Percentiles rank a stretch among this genome's conserved stretches.
Conservation (phyloP, 2,329 filamentous ascomycete species). For the Paraphaeosphaeria sporulosa region DNA sequence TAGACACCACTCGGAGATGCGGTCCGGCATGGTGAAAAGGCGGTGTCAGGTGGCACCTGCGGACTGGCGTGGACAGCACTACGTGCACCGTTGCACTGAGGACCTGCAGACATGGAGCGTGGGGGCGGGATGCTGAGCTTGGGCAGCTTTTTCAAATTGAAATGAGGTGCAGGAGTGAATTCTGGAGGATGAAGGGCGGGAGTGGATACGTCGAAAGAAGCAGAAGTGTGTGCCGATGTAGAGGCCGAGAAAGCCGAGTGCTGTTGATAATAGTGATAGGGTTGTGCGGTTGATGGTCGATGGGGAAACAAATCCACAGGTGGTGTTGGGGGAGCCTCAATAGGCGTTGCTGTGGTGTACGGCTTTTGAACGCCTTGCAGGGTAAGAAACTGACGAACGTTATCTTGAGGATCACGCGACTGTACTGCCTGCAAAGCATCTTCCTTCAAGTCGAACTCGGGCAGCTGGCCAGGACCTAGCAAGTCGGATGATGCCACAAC, state of each 20-base stretch:
- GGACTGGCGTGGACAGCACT: constrained; percentile 33
- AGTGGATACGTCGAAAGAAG: constrained; percentile 39
- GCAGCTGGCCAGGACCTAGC: constrained; percentile 72
- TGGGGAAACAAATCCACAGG: constrained; percentile 51
- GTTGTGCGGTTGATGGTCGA: constrained; percentile 40
- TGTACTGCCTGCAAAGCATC: constrained; percentile 74
- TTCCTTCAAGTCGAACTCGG: constrained; percentile 74
- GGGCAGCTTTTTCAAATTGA: constrained; percentile 63
- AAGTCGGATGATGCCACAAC: constrained; percentile 91
- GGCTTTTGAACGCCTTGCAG: constrained; percentile 75
- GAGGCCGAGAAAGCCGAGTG: constrained; percentile 46
- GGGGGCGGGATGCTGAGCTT: constrained; percentile 63
- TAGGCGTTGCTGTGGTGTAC: constrained; percentile 73
- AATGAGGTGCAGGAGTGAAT: constrained; percentile 54
- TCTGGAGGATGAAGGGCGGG: constrained; percentile 49
- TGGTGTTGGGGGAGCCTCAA: constrained; percentile 53
- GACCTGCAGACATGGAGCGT: constrained; percentile 47
- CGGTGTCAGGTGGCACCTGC: constrained; percentile 45
- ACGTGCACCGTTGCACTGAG: constrained; percentile 33
- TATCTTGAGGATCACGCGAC: constrained; percentile 84
- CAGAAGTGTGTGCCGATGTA: constrained; percentile 43
- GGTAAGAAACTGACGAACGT: constrained; percentile 87
- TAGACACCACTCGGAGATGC: constrained; percentile 69
- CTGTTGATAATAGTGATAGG: constrained; percentile 34
- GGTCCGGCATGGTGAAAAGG: constrained; percentile 57